Percentiles rank a stretch among this genome's conserved stretches.
These are phyloP conservation scores for Evernia prunastri DNA, from an alignment of 495 filamentous ascomycete species.

Conservation along the genomic window DNA sequence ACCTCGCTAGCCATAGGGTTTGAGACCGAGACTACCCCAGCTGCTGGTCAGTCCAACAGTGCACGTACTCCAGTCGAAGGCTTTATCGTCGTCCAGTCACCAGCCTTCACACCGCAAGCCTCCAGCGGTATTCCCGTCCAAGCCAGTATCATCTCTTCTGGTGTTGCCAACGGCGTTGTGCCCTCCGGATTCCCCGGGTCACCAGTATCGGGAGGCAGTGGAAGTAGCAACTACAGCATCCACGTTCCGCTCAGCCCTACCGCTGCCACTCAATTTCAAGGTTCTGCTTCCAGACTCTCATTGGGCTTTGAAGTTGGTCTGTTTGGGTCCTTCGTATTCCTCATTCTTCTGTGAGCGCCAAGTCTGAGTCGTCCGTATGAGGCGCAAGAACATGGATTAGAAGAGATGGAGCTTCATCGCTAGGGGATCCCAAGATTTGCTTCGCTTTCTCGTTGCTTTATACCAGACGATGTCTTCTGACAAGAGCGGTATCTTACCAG, in stretches of 20 bases:
- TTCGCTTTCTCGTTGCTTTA: slow-evolving; percentile 17
- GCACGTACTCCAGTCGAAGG: neutral
- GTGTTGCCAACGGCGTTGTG: neutral
- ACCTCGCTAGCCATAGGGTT: slow-evolving; percentile 15
- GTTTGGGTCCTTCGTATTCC: neutral
- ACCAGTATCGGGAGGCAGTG: neutral
- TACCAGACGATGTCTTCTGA: slow-evolving; percentile 1
- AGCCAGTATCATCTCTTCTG: neutral
- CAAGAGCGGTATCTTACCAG: slow-evolving; percentile 8
- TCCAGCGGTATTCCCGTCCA: neutral
- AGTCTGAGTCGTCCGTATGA: neutral
- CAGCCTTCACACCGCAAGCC: neutral
- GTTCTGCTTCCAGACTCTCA: slow-evolving; percentile 3
- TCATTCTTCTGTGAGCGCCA: slow-evolving; percentile 9
- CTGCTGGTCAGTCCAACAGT: neutral
- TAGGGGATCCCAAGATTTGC: slow-evolving; percentile 11
- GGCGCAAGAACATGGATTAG: neutral
- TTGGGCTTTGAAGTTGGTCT: slow-evolving; percentile 6
- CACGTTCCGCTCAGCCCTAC: slow-evolving; percentile 13
- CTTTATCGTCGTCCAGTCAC: neutral
- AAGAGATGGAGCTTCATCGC: slow-evolving; percentile 8
- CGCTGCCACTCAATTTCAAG: slow-evolving; percentile 12
- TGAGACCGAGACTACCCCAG: slow-evolving; percentile 5
- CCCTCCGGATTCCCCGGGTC: neutral
- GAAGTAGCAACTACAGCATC: slow-evolving; percentile 14